phyloP scores from a whole-genome alignment of 2,329 filamentous ascomycete species.

The Aureobasidium sp. region DNA sequence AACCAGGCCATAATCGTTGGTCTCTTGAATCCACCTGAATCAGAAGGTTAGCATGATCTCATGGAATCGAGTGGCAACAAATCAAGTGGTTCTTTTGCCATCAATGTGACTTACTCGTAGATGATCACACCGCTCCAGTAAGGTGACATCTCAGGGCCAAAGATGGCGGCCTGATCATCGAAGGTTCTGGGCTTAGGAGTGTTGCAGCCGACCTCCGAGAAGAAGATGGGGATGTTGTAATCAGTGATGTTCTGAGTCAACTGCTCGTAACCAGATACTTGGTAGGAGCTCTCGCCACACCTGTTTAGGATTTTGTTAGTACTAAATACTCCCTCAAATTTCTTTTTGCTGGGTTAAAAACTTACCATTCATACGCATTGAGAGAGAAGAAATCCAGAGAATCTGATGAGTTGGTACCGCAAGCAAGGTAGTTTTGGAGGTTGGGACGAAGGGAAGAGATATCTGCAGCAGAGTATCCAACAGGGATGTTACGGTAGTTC shows the following conservation, averaged over 20 bases:
- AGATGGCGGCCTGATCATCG: slow-evolving; percentile 67
- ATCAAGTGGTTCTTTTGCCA: no score
- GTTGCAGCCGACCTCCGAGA: slow-evolving; percentile 85
- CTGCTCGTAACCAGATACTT: slow-evolving; percentile 58
- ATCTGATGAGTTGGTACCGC: slow-evolving; percentile 60
- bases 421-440: slow-evolving; percentile 68
- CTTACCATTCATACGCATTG: slow-evolving; percentile 64
- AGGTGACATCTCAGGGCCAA: slow-evolving; percentile 63
- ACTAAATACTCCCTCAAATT: not conserved
- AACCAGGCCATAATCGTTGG: slow-evolving; percentile 74
- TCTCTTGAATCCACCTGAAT: slow-evolving; percentile 64
- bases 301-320: slow-evolving; percentile 36
- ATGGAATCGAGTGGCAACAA: no score
- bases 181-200: slow-evolving; percentile 53
- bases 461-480: slow-evolving; percentile 83
- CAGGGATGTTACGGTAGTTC: slow-evolving; percentile 69
- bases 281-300: slow-evolving; percentile 43
- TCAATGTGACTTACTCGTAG: slow-evolving; percentile 48
- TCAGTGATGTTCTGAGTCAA: slow-evolving; percentile 58
- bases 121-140: slow-evolving; percentile 71
- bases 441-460: slow-evolving; percentile 63
- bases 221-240: slow-evolving; percentile 80
- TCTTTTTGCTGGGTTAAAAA: no score
- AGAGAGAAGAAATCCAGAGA: slow-evolving; percentile 75
- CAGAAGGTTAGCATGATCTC: no score